Evolutionary conservation across 148 eudicot species (phyloP).

Genomic region (Gaultheria prostrata): DNA sequence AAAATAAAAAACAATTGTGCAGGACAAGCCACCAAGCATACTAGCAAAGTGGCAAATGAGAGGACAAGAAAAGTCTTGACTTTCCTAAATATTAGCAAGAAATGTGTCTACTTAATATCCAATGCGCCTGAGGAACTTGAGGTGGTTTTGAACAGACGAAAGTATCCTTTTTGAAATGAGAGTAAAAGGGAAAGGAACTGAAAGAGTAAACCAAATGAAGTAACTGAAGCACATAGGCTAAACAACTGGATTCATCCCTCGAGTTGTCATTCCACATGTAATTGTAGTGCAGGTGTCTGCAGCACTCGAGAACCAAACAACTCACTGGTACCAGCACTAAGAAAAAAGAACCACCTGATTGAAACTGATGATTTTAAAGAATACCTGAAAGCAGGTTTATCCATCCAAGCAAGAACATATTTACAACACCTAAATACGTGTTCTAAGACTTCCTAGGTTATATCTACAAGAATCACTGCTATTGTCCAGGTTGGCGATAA

Average conservation of each 20-base stretch:
- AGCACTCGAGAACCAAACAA: slow-evolving; percentile 5
- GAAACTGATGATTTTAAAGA: background rate
- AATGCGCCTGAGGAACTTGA: background rate
- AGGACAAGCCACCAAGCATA: background rate
- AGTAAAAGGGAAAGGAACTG: background rate
- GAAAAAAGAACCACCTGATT: background rate
- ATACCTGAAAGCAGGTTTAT: background rate
- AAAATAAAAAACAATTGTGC: background rate
- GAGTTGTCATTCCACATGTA: background rate
- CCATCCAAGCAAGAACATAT: slow-evolving; percentile 10
- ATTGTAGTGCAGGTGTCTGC: background rate
- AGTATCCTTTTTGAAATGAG: slow-evolving; percentile 7
- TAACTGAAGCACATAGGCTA: background rate
- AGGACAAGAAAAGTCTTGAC: background rate
- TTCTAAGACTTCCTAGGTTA: background rate
- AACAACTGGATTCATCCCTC: background rate
- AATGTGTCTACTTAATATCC: background rate
- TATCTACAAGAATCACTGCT: background rate
- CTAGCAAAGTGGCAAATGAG: background rate
- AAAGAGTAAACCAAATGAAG: background rate
- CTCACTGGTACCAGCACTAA: background rate
- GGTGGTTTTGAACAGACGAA: background rate
- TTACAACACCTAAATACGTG: background rate
- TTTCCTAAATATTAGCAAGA: background rate
- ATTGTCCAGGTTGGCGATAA: background rate